Percentiles rank a stretch among this genome's conserved stretches.
These are phyloP conservation scores for Wickerhamiella shivajii DNA, from an alignment of 805 yeast genomes.

Conservation along the genomic window DNA sequence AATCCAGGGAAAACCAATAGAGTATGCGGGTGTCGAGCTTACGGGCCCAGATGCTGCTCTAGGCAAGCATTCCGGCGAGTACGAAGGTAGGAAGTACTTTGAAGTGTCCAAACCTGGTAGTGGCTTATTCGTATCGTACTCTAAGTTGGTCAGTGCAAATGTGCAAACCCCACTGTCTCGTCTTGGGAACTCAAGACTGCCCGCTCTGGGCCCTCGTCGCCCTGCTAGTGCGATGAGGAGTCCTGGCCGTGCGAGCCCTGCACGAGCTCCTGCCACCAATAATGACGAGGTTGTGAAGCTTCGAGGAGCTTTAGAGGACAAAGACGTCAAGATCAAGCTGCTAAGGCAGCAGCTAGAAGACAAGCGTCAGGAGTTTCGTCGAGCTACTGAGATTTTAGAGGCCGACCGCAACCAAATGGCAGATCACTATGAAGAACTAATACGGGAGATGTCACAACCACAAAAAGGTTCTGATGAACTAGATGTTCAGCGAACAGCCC, in stretches of 20 bases:
- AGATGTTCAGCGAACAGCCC: slow-evolving; percentile 21
- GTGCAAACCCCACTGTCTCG: slow-evolving; percentile 10
- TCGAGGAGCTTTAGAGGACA: slow-evolving; percentile 18
- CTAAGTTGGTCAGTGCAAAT: slow-evolving; percentile 20
- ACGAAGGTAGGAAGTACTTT: slow-evolving; percentile 56
- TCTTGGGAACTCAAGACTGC: slow-evolving; percentile 5
- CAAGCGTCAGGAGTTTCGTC: slow-evolving; percentile 23
- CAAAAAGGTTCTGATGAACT: slow-evolving; percentile 14
- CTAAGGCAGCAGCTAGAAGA: slow-evolving; percentile 20
- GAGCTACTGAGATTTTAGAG: slow-evolving; percentile 11
- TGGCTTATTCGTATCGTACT: slow-evolving; percentile 52
- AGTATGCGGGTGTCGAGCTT: slow-evolving; percentile 78
- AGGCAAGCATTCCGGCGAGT: slow-evolving; percentile 83
- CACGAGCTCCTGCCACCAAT: slow-evolving; percentile 16
- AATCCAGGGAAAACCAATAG: slow-evolving; percentile 57
- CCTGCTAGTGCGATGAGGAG: slow-evolving; percentile 2
- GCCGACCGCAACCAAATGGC: slow-evolving; percentile 10
- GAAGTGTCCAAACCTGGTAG: slow-evolving; percentile 45
- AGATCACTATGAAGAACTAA: slow-evolving; percentile 15
- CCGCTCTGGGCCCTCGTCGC: neutral
- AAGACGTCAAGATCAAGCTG: slow-evolving; percentile 19
- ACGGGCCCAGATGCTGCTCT: slow-evolving; percentile 37
- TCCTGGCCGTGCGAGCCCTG: slow-evolving; percentile 1
- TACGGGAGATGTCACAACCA: slow-evolving; percentile 17
- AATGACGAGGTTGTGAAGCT: slow-evolving; percentile 14